Base-by-base conservation (phyloP, 805 yeast genomes). In the Pichia occidentalis region DNA sequence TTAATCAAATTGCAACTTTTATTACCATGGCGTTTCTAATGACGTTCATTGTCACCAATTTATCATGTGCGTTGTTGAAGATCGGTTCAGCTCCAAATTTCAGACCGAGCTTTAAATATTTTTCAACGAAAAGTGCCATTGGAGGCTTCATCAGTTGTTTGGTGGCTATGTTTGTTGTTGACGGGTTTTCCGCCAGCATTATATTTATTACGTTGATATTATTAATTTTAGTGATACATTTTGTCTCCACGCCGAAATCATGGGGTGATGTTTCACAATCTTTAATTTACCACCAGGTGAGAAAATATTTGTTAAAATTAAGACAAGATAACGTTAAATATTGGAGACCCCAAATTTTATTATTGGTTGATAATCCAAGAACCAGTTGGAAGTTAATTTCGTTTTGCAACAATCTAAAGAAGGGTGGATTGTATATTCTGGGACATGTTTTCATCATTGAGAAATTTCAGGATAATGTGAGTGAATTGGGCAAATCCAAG, bases 231-330 rank as follows among this genome's bases (percentile, higher is more conserved):
- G 57, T 83, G 37, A 92, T 92, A 47, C 97, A 92, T 57, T 86
- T 87, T 53, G 71, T 77, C 35, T 83, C 95, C 9, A 96, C 97
- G 2, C 97, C 98, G 5, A 87, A 86, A 55, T 83, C 88, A 24
- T 92, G 96, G 88, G 99, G 99, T 24, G 99, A 92, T 60, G 97
- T 92, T 18, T 88, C 97, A 3, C 98, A 92, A 60, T 77, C 88
- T 29, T 69, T 92, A 44, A 90, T 92, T 34, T 92, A 92, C 58
- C 98, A 92, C 56, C 99, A 92, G 60, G 97, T 92, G 9, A 68
- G 99, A 48, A 92, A 92, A 56, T 92, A 92, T 54, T 64, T 86
- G 30, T 63, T 92, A 43, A 68, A 95, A 37, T 67, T 90, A 29
- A 74, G 86, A 42, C 86, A 86, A 51, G 95, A 92, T 53, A 94